phyloP scores from a whole-genome alignment of 257 asterid genomes.

The Forsythia suspensa region DNA sequence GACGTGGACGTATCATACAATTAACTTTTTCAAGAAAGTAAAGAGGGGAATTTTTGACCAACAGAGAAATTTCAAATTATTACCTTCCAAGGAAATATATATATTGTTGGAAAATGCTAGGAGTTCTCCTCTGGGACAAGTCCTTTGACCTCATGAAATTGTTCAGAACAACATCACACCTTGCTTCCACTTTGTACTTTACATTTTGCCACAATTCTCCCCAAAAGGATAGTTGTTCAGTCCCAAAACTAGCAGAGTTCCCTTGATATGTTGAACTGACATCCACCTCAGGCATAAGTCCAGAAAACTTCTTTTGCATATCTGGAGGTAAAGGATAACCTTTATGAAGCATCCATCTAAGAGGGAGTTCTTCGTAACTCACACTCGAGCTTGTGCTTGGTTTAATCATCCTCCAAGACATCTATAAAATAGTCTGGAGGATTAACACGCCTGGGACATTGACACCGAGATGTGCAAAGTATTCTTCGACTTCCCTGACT shows the following conservation, averaged over 20 bases:
- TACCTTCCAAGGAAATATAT: slow-evolving; percentile 82
- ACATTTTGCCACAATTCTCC: slow-evolving; percentile 70
- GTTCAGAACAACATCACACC: slow-evolving; percentile 50
- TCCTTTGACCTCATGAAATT: slow-evolving; percentile 66
- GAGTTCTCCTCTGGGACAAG: slow-evolving; percentile 75
- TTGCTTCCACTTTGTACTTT: slow-evolving; percentile 51
- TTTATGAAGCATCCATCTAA: slow-evolving; percentile 86
- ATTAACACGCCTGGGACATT: slow-evolving; percentile 81
- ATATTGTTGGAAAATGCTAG: slow-evolving; percentile 61
- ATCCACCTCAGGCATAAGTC: slow-evolving; percentile 25
- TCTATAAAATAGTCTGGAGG: slow-evolving; percentile 93
- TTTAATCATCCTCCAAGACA: slow-evolving; percentile 76
- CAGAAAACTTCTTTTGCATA: slow-evolving; percentile 49
- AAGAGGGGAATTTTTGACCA: background rate
- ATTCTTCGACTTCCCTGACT: slow-evolving; percentile 78
- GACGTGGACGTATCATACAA: background rate
- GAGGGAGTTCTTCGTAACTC: slow-evolving; percentile 72
- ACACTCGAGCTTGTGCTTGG: slow-evolving; percentile 51
- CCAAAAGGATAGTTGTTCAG: slow-evolving; percentile 57
- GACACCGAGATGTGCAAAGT: slow-evolving; percentile 64
- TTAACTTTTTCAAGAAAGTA: background rate
- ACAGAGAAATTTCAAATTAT: background rate
- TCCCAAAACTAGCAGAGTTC: slow-evolving; percentile 20
- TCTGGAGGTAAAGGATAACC: slow-evolving; percentile 75
- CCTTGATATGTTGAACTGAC: slow-evolving; percentile 16